Base-by-base conservation (phyloP, 2,329 filamentous ascomycete genomes). In the Cercospora sesami region DNA sequence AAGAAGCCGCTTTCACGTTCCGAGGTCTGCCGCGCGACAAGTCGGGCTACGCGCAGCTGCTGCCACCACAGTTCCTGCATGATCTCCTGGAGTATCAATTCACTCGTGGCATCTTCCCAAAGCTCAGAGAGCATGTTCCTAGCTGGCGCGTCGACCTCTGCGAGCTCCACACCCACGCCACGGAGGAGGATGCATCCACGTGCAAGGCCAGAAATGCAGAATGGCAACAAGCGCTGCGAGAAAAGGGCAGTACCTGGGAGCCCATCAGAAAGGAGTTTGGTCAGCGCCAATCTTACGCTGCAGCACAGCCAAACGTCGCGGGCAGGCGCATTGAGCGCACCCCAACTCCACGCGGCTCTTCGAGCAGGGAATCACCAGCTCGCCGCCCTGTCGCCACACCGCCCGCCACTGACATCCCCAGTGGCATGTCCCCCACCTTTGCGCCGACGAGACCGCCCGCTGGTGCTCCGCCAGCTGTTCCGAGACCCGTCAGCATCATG, bases 1-100 rank as follows among this genome's bases (percentile, higher is more conserved):
- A 64, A 42, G 62, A 64, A 64, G 62, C 62, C 14, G 62, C 62
- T 10, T 64, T 58, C 51, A 58, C 62, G 18, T 64, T 64, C 16
- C 62, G 62, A 16, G 62, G 62, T 6, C 33, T 64, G 18, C 62
- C 62, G 9, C 48, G 62, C 26, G 62, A 64, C 33, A 31, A 51
- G 18, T 55, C 45, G 12, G 62, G 62, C n/a, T 64, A 64, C 12
- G 62, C 62, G 14, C 62, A 64, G 18, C 62, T 64, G 4, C 31
- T 64, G 9, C 62, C 62, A 9, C 62, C 62, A 12, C 62, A 64
- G 5, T 64, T 64, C 48, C 51, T 64, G 21, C 62, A 64, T 28
- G 62, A 64, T 16, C 48, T 64, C 26, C 62, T 64, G 5, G 62
- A 64, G 12, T 64, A 64, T 18, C 61, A 63, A 21, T 63, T 63